Conservation (phyloP, 116 monocot species). For the Trichopus zeylanicus region DNA sequence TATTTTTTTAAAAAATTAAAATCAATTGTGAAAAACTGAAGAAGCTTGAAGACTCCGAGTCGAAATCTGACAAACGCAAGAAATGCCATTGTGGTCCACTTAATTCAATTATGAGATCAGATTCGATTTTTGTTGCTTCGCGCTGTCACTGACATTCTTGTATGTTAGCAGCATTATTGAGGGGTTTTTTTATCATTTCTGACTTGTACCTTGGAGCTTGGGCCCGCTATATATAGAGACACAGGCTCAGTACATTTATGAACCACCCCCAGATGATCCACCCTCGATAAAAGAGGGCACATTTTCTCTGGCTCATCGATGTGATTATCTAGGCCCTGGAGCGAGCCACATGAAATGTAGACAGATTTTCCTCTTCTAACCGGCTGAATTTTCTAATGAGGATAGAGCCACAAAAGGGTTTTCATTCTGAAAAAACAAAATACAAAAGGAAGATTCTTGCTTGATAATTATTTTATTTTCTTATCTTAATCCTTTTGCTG, state of each 20-base stretch:
- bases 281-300: conserved; percentile 27
- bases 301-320: conserved; percentile 12
- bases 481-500: not conserved
- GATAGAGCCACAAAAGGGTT: too few relatives aligned
- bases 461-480: not conserved
- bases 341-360: conserved; percentile 37
- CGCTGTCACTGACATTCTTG: not conserved
- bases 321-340: conserved; percentile 19
- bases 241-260: conserved; percentile 24
- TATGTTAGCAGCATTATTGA: conserved; percentile 73
- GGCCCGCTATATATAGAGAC: conserved; percentile 67
- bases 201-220: conserved; percentile 89
- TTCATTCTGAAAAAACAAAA: not conserved
- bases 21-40: too few relatives aligned
- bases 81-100: too few relatives aligned
- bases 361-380: too few relatives aligned
- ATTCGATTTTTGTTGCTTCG: not conserved
- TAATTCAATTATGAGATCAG: not conserved
- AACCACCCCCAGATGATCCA: conserved; percentile 16
- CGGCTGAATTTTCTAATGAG: too few relatives aligned
- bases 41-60: too few relatives aligned
- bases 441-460: not conserved
- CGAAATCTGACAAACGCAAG: too few relatives aligned
- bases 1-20: too few relatives aligned
- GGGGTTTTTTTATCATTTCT: conserved; percentile 61